Conservation (phyloP, 805 yeast genomes). For the Pichia heedii region DNA sequence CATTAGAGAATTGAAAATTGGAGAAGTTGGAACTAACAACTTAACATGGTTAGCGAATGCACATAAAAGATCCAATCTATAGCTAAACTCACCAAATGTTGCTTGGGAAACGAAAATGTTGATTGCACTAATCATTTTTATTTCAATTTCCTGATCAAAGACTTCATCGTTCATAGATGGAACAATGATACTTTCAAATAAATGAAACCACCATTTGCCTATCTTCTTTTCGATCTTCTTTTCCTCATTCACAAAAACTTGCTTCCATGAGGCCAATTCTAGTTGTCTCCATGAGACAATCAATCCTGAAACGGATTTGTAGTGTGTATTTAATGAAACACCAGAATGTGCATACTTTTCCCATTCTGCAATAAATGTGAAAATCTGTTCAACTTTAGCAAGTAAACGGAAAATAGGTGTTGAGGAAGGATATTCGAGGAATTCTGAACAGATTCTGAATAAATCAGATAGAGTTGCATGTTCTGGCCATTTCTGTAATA, state of each 20-base stretch:
- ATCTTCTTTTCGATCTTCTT: constrained; percentile 34
- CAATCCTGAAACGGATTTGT: constrained; percentile 51
- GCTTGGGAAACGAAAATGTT: constrained; percentile 70
- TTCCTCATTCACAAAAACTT: constrained; percentile 62
- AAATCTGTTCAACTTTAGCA: constrained; percentile 79
- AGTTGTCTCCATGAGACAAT: constrained; percentile 87
- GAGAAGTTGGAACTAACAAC: constrained; percentile 21
- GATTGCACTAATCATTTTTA: constrained; percentile 46
- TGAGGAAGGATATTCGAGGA: constrained; percentile 48
- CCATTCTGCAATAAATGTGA: constrained; percentile 83
- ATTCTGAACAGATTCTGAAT: constrained; percentile 53
- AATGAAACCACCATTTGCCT: constrained; percentile 87
- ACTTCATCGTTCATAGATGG: constrained; percentile 36
- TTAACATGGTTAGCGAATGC: constrained; percentile 55
- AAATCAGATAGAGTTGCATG: constrained; percentile 80
- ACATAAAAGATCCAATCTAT: constrained; percentile 49
- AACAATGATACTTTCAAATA: constrained; percentile 71
- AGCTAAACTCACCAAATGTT: constrained; percentile 61
- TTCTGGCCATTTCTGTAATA: constrained; percentile 81
- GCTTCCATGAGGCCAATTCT: constrained; percentile 81
- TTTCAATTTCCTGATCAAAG: constrained; percentile 26
- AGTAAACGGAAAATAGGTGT: constrained; percentile 72
- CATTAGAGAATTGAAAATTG: constrained; percentile 34
- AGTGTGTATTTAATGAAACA: constrained; percentile 50
- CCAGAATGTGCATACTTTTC: constrained; percentile 80